Percentiles rank a stretch among this genome's conserved stretches.
These are phyloP conservation scores for Moricandia moricandioides DNA, from an alignment of 345 rosid genomes.

Conservation along the genomic window DNA sequence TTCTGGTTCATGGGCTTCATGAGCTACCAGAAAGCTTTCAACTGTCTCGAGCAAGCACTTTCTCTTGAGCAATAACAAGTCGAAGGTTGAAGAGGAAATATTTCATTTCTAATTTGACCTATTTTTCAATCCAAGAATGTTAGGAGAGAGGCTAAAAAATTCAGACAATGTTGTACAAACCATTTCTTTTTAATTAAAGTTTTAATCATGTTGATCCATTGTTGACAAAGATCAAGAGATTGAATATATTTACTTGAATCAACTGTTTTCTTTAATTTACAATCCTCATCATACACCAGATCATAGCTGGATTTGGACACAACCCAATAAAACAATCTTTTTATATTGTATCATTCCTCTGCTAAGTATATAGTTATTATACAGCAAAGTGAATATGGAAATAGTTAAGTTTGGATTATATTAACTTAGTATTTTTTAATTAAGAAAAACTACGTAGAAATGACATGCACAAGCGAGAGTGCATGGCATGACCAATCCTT, in stretches of 20 bases:
- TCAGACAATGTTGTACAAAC: slow-evolving; percentile 27
- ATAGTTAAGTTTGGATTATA: too few species aligned
- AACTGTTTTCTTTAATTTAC: slow-evolving; percentile 5
- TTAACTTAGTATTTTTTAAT: too few species aligned
- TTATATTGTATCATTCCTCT: too few species aligned
- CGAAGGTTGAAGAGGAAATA: slow-evolving; percentile 21
- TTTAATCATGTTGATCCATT: not conserved
- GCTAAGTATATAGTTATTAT: too few species aligned
- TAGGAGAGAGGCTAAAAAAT: slow-evolving; percentile 22
- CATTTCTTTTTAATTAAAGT: not conserved
- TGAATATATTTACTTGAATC: slow-evolving; percentile 9
- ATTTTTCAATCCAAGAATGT: slow-evolving; percentile 29
- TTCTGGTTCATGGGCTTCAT: slow-evolving; percentile 95
- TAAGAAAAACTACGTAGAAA: too few species aligned
- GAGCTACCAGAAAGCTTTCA: slow-evolving; percentile 62
- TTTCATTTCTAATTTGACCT: slow-evolving; percentile 26
- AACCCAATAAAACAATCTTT: too few species aligned
- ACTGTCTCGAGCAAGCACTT: slow-evolving; percentile 50
- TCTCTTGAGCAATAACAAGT: slow-evolving; percentile 31
- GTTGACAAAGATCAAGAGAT: slow-evolving; percentile 1
- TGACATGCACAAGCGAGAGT: not conserved
- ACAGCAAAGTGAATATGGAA: too few species aligned
- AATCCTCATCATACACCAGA: not conserved
- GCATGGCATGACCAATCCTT: slow-evolving; percentile 13
- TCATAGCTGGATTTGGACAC: too few species aligned